Evolutionary conservation across 106 monocot species (phyloP).

Genomic region (Allium fistulosum): DNA sequence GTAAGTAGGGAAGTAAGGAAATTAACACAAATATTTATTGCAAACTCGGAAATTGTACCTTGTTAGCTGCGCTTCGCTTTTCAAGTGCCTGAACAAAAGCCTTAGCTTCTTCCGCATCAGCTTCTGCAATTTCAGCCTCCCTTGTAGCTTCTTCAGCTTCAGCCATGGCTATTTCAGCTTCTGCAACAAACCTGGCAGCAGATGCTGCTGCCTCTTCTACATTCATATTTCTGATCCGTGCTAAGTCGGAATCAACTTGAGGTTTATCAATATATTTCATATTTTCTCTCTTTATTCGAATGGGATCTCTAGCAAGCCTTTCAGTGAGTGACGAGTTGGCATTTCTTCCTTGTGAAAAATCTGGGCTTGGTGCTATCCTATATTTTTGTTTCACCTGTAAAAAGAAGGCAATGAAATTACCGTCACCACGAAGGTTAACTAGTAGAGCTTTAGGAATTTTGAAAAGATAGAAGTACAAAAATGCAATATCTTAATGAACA

Average conservation of each 20-base stretch:
- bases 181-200: constrained; percentile 73
- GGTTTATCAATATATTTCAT: constrained; percentile 31
- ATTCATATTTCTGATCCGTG: constrained; percentile 52
- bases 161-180: constrained; percentile 71
- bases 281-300: constrained; percentile 19
- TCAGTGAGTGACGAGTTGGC: constrained; percentile 23
- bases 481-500: too few species aligned
- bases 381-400: constrained; percentile 80
- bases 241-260: constrained; percentile 58
- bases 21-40: too few species aligned
- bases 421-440: too few species aligned
- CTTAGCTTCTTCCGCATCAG: constrained; percentile 80
- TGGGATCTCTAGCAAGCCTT: constrained; percentile 20
- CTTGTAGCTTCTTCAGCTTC: constrained; percentile 78
- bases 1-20: too few species aligned
- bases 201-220: constrained; percentile 58
- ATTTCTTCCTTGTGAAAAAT: constrained; percentile 21
- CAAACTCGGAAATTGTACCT: constrained; percentile 13
- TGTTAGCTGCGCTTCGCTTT: constrained; percentile 42
- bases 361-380: constrained; percentile 49
- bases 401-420: background rate
- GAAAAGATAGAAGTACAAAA: too few species aligned
- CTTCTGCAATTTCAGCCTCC: constrained; percentile 82
- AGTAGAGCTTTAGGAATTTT: too few species aligned
- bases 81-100: constrained; percentile 72